Conservation (phyloP, 2,329 filamentous ascomycete genomes). For the Colletotrichum viniferum region DNA sequence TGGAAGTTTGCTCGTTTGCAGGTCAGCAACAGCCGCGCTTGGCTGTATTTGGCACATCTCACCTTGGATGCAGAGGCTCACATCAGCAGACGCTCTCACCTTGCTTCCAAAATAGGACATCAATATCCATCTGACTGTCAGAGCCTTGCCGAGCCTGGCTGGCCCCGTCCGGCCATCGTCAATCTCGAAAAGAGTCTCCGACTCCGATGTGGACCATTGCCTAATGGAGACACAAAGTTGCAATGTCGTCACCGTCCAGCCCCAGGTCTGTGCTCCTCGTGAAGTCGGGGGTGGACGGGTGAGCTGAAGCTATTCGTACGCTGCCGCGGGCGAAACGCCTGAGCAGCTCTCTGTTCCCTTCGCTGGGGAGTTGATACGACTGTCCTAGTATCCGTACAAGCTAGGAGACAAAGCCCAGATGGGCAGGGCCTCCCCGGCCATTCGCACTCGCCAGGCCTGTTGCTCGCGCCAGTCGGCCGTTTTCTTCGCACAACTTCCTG, state of each 20-base stretch:
- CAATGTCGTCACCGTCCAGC: neutral
- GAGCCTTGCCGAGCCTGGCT: neutral
- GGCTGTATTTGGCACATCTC: neutral
- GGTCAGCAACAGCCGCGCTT: neutral
- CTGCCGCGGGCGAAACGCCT: neutral
- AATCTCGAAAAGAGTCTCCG: neutral
- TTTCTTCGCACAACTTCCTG: slow-evolving; percentile 11
- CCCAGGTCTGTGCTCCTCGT: neutral
- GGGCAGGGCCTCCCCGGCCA: neutral
- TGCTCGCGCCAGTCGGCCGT: slow-evolving; percentile 9
- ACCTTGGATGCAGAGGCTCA: slow-evolving; percentile 1
- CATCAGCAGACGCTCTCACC: neutral
- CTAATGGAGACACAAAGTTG: neutral
- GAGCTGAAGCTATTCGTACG: neutral
- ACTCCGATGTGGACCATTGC: neutral
- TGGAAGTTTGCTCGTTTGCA: neutral
- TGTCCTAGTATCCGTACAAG: neutral
- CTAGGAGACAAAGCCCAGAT: neutral
- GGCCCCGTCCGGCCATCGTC: neutral
- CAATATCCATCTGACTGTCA: neutral
- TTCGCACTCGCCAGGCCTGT: neutral
- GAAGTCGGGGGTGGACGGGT: neutral
- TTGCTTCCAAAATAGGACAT: neutral
- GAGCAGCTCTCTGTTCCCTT: neutral
- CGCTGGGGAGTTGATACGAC: neutral